Base-by-base conservation (phyloP, 768 basidiomycete species). In the Lactifluus subvellereus region DNA sequence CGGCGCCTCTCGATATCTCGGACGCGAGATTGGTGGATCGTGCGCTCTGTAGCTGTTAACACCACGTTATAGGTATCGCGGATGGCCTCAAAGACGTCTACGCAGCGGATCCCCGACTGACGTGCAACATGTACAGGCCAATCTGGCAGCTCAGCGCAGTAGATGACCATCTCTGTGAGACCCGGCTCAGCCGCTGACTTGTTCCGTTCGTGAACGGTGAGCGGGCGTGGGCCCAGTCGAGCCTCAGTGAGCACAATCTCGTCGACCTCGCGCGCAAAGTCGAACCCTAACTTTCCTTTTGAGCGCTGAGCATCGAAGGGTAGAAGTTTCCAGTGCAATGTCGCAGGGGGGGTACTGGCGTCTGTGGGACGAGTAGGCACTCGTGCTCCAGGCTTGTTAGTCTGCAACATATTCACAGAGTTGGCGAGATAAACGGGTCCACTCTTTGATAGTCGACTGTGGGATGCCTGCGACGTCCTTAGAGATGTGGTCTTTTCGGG, bases 61-160 rank as follows among this genome's bases (percentile, higher is more conserved):
- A 74, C 76, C 42, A 74, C 71, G 52, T 78, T 71, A 63, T 80
- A 83, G 6, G 77, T 72, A 48, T 80, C 76, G 68, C 82, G 79
- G 32, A 88, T 84, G 10, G 78, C 81, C 58, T 79, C 71, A 69
- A 86, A 84, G 38, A 88, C 78, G 56, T 88, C 85, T 27, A 80
- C 76, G 67, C 83, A 81, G 14, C 79, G 73, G 59, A 87, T 74
- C 13, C 80, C 80, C 47, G 71, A 71, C 22, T 73, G 54, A 42
- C 78, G 76, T 53, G 76, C 75, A 60, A 84, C 77, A 57, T 77
- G 66, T 43, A 84, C 73, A 6, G 73, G 73, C 76, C 77, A 78
- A 40, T 69, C 69, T 14, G 75, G 73, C 72, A 76, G 75, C 42
- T 69, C 70, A n/a, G 62, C 71, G 64, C 81, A 80, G 20, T 72